Percentiles rank a stretch among this genome's conserved stretches.
Evolutionary conservation across 169 alveolate species (phyloP).

Genomic region (Cryptosporidium sp.): DNA sequence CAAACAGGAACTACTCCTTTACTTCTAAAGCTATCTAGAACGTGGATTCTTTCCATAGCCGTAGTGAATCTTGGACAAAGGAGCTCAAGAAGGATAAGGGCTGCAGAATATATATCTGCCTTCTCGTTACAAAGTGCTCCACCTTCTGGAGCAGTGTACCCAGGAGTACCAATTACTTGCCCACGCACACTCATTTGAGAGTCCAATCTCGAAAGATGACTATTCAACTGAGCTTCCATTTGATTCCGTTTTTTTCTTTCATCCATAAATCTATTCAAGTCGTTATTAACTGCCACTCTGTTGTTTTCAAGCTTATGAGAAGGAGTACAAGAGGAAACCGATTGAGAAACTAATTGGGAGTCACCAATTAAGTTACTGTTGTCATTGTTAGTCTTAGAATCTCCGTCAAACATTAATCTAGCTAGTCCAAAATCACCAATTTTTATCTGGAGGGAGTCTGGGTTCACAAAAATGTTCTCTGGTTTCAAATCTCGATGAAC

Average conservation of each 20-base stretch:
- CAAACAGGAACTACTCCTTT: slow-evolving; percentile 85
- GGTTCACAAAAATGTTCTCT: slow-evolving; percentile 89
- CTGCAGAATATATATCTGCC: slow-evolving; percentile 91
- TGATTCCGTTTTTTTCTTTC: neutral
- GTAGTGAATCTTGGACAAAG: slow-evolving; percentile 89
- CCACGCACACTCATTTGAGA: slow-evolving; percentile 84
- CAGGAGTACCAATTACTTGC: slow-evolving; percentile 91
- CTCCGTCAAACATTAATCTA: slow-evolving; percentile 84
- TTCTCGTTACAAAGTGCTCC: slow-evolving; percentile 91
- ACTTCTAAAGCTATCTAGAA: slow-evolving; percentile 85
- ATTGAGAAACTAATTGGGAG: slow-evolving; percentile 1
- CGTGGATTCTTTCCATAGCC: slow-evolving; percentile 87
- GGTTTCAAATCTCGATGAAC: slow-evolving; percentile 93
- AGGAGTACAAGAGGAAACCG: neutral
- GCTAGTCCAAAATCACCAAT: slow-evolving; percentile 93
- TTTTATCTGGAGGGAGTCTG: slow-evolving; percentile 83
- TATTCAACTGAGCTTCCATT: slow-evolving; percentile 8
- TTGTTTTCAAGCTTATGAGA: neutral
- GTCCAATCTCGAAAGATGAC: slow-evolving; percentile 55
- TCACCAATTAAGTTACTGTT: neutral
- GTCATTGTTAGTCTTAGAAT: slow-evolving; percentile 64
- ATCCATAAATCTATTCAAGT: slow-evolving; percentile 39
- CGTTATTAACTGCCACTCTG: slow-evolving; percentile 6
- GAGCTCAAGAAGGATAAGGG: slow-evolving; percentile 87
- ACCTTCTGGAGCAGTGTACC: slow-evolving; percentile 92